phyloP scores from a whole-genome alignment of 139 green algal species.

The Ettlia oleoabundans region DNA sequence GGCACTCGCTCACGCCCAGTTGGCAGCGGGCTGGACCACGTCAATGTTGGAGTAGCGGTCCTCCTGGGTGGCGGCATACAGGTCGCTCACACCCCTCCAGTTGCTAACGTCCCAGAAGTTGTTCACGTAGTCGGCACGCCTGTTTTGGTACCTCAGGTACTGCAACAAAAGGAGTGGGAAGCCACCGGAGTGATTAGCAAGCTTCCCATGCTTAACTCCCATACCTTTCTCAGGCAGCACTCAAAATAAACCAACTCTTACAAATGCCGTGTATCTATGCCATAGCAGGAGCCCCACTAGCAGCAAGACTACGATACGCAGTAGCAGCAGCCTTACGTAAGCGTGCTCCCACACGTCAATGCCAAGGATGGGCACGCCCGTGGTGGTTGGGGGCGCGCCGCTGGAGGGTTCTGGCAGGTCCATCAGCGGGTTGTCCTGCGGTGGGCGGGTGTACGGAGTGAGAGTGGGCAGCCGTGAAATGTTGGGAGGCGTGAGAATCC shows the following conservation, averaged over 20 bases:
- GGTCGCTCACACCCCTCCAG: slow-evolving; percentile 50
- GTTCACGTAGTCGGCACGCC: slow-evolving; percentile 77
- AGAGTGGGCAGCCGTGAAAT: not conserved
- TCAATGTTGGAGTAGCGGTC: too few relatives aligned
- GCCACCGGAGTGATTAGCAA: too few relatives aligned
- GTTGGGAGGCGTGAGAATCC: too few relatives aligned
- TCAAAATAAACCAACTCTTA: too few relatives aligned
- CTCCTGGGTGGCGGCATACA: slow-evolving; percentile 42
- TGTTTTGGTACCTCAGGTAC: slow-evolving; percentile 83
- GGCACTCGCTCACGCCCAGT: too few relatives aligned
- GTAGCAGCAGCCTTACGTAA: not conserved
- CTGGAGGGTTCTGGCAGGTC: too few relatives aligned
- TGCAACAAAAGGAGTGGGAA: not conserved
- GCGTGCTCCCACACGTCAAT: slow-evolving; percentile 56
- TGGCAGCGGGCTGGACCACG: too few relatives aligned
- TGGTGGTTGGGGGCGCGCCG: too few relatives aligned
- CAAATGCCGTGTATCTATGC: too few relatives aligned
- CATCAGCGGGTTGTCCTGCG: slow-evolving; percentile 41
- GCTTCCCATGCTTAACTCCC: too few relatives aligned
- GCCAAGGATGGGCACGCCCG: slow-evolving; percentile 47
- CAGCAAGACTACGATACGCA: not conserved
- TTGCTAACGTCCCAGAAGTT: slow-evolving; percentile 79
- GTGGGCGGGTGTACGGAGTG: not conserved
- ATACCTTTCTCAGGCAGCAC: too few relatives aligned
- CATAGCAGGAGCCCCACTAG: not conserved